Evolutionary conservation across 1,284 basidiomycete species (phyloP).

Genomic region (Ceratobasidium sp.): DNA sequence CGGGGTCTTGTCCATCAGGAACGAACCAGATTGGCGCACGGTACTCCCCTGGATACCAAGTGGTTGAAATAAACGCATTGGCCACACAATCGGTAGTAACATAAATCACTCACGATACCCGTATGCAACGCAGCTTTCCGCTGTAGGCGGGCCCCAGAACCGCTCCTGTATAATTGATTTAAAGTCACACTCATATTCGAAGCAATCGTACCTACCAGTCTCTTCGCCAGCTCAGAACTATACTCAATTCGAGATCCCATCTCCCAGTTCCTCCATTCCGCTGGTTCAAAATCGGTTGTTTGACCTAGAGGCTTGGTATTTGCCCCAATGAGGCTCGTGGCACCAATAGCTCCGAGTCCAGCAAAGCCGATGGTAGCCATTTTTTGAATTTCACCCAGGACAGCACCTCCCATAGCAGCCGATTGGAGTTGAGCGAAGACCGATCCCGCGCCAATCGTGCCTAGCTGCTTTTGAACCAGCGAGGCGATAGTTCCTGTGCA

Average conservation of each 20-base stretch:
- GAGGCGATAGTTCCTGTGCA: constrained; percentile 21
- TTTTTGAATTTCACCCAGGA: constrained; percentile 20
- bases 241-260: neutral
- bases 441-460: constrained; percentile 14
- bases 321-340: constrained; percentile 18
- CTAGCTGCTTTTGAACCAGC: constrained; percentile 9
- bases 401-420: constrained; percentile 38
- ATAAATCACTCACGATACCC: constrained; percentile 33
- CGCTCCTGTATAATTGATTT: neutral
- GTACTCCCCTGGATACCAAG: constrained; percentile 10
- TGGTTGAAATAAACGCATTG: neutral
- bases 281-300: constrained; percentile 17
- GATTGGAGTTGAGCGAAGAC: constrained; percentile 36
- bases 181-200: neutral
- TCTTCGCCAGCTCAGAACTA: neutral
- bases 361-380: constrained; percentile 19
- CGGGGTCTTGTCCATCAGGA: constrained; percentile 13
- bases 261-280: constrained; percentile 37
- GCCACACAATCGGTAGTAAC: neutral
- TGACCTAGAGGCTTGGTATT: constrained; percentile 9
- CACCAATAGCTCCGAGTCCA: neutral
- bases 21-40: constrained; percentile 35
- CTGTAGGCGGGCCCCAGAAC: constrained; percentile 3
- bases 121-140: constrained; percentile 33
- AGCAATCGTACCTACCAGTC: neutral